A percentile compares a stretch with the other conserved stretches of the same genome.
Evolutionary conservation across 805 yeast genomes (phyloP).

Genomic region (Saccharomycopsis javanensis): DNA sequence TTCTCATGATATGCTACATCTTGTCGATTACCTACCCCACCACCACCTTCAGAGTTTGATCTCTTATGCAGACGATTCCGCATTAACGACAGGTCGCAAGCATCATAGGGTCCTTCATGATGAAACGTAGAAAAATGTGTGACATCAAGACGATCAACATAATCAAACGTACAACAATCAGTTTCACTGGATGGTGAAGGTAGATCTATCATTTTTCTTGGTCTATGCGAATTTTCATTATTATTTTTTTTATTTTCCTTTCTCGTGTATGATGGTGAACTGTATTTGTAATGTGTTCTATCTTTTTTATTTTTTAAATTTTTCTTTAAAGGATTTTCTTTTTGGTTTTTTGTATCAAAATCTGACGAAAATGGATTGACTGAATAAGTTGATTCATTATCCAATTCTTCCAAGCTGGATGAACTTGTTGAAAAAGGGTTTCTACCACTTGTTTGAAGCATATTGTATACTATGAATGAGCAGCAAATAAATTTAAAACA

Average conservation of each 20-base stretch:
- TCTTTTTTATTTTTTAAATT: neutral
- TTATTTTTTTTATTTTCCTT: neutral
- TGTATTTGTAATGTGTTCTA: neutral
- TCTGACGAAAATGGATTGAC: neutral
- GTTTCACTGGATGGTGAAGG: neutral
- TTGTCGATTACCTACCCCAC: slow-evolving; percentile 58
- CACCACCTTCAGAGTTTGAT: too few relatives aligned
- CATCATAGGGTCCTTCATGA: slow-evolving; percentile 98
- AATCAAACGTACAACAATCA: slow-evolving; percentile 58
- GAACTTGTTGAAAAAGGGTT: neutral
- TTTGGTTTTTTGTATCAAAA: too few relatives aligned
- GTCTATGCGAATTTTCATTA: neutral
- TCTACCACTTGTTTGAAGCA: neutral
- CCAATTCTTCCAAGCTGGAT: neutral
- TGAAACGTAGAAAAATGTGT: slow-evolving; percentile 93
- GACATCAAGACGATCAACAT: slow-evolving; percentile 90
- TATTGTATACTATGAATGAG: too few relatives aligned
- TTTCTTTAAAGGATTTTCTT: neutral
- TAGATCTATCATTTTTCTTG: neutral
- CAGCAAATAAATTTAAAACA: too few relatives aligned
- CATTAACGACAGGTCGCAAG: slow-evolving; percentile 95
- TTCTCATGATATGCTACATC: slow-evolving; percentile 45
- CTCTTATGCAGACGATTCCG: slow-evolving; percentile 88
- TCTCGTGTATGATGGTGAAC: neutral
- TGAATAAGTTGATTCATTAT: neutral